Percentiles rank a stretch among this genome's conserved stretches.
phyloP scores from a whole-genome alignment of 2,329 filamentous ascomycete species.

The Pyrenophora graminea region DNA sequence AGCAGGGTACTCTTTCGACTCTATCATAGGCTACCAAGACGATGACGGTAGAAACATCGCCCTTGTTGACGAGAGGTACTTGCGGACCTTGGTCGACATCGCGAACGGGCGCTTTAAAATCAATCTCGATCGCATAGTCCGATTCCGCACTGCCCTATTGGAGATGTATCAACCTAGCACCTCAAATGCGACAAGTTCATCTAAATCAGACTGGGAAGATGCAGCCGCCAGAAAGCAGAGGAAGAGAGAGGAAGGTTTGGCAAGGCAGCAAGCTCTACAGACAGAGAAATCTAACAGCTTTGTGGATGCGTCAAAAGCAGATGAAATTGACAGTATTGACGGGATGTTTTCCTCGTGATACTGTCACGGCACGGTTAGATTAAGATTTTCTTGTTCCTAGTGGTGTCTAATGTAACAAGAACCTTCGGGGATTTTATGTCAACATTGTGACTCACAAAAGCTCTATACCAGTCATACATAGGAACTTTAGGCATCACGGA shows the following conservation, averaged over 20 bases:
- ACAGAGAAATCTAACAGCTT: neutral
- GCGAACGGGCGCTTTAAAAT: conserved; percentile 75
- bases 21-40: conserved; percentile 68
- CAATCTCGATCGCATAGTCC: conserved; percentile 68
- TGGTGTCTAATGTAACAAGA: neutral
- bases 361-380: neutral
- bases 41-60: conserved; percentile 47
- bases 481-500: neutral
- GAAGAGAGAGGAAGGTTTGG: conserved; percentile 54
- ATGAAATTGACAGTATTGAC: neutral
- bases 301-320: neutral
- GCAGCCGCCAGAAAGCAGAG: conserved; percentile 44
- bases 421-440: no score
- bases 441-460: neutral
- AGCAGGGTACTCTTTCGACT: conserved; percentile 80
- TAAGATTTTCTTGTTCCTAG: neutral
- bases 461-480: neutral
- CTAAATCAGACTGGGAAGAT: conserved; percentile 48
- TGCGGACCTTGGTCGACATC: conserved; percentile 68
- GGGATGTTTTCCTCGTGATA: conserved; percentile 4
- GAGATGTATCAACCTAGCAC: conserved; percentile 18
- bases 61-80: conserved; percentile 67
- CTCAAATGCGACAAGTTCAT: neutral
- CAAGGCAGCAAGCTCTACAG: conserved; percentile 50
- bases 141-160: conserved; percentile 63